A percentile compares a stretch with the other conserved stretches of the same genome.
Conservation (phyloP, 2,329 filamentous ascomycete species). For the Akanthomyces muscarius region DNA sequence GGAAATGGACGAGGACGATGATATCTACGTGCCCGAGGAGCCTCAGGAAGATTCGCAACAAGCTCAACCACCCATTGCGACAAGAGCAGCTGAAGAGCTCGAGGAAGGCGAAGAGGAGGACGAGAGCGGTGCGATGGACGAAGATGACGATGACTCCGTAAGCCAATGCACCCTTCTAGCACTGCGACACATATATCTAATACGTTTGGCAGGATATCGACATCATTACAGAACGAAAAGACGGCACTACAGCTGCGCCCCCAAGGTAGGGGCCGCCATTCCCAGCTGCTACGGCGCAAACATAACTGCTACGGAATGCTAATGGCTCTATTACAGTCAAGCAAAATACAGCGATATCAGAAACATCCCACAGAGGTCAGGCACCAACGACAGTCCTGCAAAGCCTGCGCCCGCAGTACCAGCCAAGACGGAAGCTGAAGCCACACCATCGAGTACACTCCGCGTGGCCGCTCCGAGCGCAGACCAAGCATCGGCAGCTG, state of each 20-base stretch:
- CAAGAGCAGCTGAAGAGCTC: constrained; percentile 48
- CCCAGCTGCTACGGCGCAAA: not conserved
- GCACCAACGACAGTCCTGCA: constrained; percentile 46
- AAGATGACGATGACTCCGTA: constrained; percentile 54
- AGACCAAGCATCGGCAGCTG: constrained; percentile 56
- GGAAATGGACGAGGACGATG: constrained; percentile 66
- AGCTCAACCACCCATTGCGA: constrained; percentile 26
- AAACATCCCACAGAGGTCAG: constrained; percentile 59
- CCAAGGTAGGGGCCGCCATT: constrained; percentile 44
- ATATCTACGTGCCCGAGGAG: constrained; percentile 62
- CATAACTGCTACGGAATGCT: not conserved
- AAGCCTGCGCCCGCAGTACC: constrained; percentile 46
- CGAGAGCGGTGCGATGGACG: constrained; percentile 56
- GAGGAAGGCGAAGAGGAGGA: constrained; percentile 64
- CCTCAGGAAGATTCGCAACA: constrained; percentile 35
- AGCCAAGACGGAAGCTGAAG: constrained; percentile 33
- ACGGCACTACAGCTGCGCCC: constrained; percentile 57
- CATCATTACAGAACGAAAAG: constrained; percentile 64
- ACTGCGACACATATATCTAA: not conserved
- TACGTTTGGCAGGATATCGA: constrained; percentile 53
- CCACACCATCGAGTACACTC: constrained; percentile 28
- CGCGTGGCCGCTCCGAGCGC: constrained; percentile 41
- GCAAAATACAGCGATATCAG: constrained; percentile 61
- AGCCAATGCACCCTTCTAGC: constrained; percentile 7
- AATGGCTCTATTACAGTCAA: constrained; percentile 39